phyloP scores from a whole-genome alignment of 2,329 filamentous ascomycete genomes.

The Tolypocladium ovalisporum region DNA sequence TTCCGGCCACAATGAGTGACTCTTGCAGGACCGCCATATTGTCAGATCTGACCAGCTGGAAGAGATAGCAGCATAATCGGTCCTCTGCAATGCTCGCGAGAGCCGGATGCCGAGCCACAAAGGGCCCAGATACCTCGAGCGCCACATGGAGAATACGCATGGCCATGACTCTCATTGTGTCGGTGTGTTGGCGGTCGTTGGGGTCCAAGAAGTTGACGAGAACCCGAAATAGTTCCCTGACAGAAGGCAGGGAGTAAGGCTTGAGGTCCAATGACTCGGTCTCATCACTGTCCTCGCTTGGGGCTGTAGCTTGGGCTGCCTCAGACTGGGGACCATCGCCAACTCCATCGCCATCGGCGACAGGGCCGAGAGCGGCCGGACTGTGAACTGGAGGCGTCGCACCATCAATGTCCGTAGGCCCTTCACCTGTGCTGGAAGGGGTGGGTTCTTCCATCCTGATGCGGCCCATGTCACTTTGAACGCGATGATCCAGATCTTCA shows the following conservation, averaged over 20 bases:
- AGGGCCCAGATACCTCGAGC: conserved; percentile 88
- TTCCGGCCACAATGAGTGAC: conserved; percentile 83
- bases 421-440: conserved; percentile 3
- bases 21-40: conserved; percentile 93
- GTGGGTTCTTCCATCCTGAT: conserved; percentile 65
- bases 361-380: background rate
- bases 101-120: conserved; percentile 84
- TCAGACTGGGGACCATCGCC: background rate
- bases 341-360: conserved; percentile 1
- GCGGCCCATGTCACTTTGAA: conserved; percentile 58
- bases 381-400: background rate
- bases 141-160: conserved; percentile 94
- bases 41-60: conserved; percentile 91
- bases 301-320: background rate
- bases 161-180: conserved; percentile 95
- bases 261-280: conserved; percentile 51
- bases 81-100: conserved; percentile 84
- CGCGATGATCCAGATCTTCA: conserved; percentile 54
- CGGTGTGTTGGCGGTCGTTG: conserved; percentile 83
- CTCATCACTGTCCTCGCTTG: conserved; percentile 25
- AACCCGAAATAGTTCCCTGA: conserved; percentile 87
- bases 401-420: conserved; percentile 1
- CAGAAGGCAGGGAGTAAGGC: conserved; percentile 89
- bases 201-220: conserved; percentile 90
- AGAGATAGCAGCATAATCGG: conserved; percentile 84